Evolutionary conservation across 2,329 filamentous ascomycete genomes (phyloP), one percentile per base, ranked within the genome.

Genomic region (Fusarium duplospermum): DNA sequence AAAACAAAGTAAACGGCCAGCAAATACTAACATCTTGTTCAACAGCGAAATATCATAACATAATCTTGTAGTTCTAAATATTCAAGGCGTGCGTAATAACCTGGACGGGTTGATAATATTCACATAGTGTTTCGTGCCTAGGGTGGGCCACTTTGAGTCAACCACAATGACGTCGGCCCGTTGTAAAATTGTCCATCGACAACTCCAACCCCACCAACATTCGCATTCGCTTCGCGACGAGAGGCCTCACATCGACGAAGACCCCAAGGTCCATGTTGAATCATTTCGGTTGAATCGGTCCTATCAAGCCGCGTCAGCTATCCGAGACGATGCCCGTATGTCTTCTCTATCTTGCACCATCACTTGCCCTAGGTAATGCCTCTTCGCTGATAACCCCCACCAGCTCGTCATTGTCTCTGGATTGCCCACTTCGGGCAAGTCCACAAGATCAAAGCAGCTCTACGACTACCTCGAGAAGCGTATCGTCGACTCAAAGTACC

Each of bases 401-500:
- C 70, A 93, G 91, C 86, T 93, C 74, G 90, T 93, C 77, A 90
- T 92, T 76, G 81, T 93, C 69, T 90, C 90, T 62, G 91, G 91
- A 71, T 86, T 91, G 75, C 91, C 91, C 63, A 91, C 90, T 73
- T 93, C 91, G 33, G 91, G 91, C 81, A 93, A 93, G 83, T 90
- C 90, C 36, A 89, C 89, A 22, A 89, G 91, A 74, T 90, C 91
- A 14, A 84, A 85, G 54, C 90, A 96, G 81, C 89, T 96, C 13
- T 83, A 91, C 79, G 82, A 87, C 36, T 91, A 91, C 83, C 90
- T 95, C 79, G 80, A 87, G 58, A 83, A 87, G 72, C 90, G 88
- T 78, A 90, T 92, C 81, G 76, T 77, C 29, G 73, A 83, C 24
- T 80, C 83, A 16, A 86, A 86, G 66, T 90, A 94, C 77, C 91